phyloP scores from a whole-genome alignment of 2,329 filamentous ascomycete species.

The Hypoxylon sp. region DNA sequence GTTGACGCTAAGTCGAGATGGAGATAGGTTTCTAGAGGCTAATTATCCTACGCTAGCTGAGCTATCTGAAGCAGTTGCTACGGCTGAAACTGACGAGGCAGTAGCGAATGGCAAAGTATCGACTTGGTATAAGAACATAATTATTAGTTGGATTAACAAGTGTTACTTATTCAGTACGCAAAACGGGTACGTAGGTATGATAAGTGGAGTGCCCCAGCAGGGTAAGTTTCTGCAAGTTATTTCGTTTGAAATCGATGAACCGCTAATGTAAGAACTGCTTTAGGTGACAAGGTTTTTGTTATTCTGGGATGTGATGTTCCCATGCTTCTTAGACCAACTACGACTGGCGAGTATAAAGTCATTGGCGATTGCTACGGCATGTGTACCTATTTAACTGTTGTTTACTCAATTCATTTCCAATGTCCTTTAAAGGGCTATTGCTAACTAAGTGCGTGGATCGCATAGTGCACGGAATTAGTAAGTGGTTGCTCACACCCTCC shows the following conservation, averaged over 20 bases:
- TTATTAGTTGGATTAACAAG: neutral
- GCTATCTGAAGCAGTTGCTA: constrained; percentile 1
- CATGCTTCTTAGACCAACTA: constrained; percentile 33
- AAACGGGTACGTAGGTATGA: constrained; percentile 33
- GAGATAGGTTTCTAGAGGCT: constrained; percentile 4
- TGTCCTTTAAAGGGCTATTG: neutral
- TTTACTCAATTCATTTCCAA: neutral
- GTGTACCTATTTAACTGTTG: neutral
- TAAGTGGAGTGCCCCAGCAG: constrained; percentile 1
- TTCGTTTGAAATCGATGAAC: neutral
- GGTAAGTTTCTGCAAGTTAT: constrained; percentile 25
- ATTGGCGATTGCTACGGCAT: constrained; percentile 42
- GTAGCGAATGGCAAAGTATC: neutral
- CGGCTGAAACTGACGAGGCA: neutral
- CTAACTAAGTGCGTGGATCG: neutral
- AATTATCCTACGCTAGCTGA: neutral
- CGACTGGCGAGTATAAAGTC: constrained; percentile 31
- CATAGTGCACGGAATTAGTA: constrained; percentile 37
- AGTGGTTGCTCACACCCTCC: constrained; percentile 4
- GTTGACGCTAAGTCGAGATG: constrained; percentile 2
- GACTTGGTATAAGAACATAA: neutral
- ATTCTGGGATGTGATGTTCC: constrained; percentile 39
- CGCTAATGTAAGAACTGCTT: constrained; percentile 1
- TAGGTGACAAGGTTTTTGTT: constrained; percentile 44
- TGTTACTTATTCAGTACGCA: constrained; percentile 17